phyloP scores from a whole-genome alignment of 2,329 filamentous ascomycete species.

The Acrocalymma vagum region DNA sequence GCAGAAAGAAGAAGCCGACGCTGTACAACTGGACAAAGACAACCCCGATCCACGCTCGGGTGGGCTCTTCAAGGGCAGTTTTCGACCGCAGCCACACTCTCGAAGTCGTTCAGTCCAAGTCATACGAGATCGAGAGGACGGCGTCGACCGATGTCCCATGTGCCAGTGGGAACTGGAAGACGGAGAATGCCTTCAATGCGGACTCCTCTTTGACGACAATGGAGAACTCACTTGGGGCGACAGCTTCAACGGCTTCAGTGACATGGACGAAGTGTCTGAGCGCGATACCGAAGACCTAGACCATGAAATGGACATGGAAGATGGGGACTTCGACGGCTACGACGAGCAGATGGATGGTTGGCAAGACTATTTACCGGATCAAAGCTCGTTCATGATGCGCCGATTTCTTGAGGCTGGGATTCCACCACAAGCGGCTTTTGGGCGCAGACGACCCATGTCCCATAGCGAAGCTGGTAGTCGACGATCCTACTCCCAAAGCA shows the following conservation, averaged over 20 bases:
- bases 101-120: constrained; percentile 43
- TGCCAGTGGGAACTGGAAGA: constrained; percentile 72
- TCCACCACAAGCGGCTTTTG: constrained; percentile 27
- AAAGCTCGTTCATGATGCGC: constrained; percentile 43
- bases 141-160: constrained; percentile 67
- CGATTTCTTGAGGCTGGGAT: constrained; percentile 40
- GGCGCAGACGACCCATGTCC: constrained; percentile 43
- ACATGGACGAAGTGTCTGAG: constrained; percentile 54
- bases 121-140: constrained; percentile 66
- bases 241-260: constrained; percentile 54
- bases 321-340: constrained; percentile 42
- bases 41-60: constrained; percentile 58
- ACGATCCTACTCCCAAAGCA: constrained; percentile 50
- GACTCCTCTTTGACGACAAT: constrained; percentile 59
- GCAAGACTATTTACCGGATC: constrained; percentile 39
- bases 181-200: constrained; percentile 64
- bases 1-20: constrained; percentile 67
- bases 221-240: constrained; percentile 48
- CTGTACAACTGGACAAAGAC: constrained; percentile 67
- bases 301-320: constrained; percentile 51
- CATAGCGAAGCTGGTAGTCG: constrained; percentile 53
- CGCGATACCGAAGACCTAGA: constrained; percentile 53
- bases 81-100: constrained; percentile 46
- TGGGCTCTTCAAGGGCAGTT: constrained; percentile 71
- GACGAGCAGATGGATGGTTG: constrained; percentile 40